Evolutionary conservation across 2,329 filamentous ascomycete species (phyloP).

Genomic region (Sporothrix humicola): DNA sequence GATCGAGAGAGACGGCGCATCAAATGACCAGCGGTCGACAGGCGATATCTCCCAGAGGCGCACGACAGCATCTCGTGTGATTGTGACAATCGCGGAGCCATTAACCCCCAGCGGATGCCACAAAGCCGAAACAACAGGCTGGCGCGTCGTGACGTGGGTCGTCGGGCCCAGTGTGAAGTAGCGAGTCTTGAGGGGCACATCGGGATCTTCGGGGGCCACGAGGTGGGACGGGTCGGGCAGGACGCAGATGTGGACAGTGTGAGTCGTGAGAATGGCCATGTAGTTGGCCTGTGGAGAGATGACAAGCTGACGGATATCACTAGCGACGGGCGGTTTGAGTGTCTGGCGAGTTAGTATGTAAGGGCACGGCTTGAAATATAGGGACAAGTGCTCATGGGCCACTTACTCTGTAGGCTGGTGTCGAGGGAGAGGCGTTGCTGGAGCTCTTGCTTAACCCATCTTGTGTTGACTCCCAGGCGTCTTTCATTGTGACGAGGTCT

Average conservation of each 20-base stretch:
- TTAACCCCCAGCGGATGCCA: constrained; percentile 93
- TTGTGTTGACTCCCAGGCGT: constrained; percentile 54
- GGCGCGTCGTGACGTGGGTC: constrained; percentile 85
- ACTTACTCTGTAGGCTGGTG: constrained; percentile 55
- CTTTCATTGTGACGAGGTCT: constrained; percentile 80
- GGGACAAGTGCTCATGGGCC: too few relatives aligned
- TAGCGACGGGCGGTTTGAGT: constrained; percentile 77
- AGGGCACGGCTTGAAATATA: background rate
- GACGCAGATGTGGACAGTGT: constrained; percentile 87
- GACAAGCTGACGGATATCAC: constrained; percentile 82
- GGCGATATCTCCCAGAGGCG: constrained; percentile 88
- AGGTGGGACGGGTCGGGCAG: constrained; percentile 82
- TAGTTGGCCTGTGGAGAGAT: constrained; percentile 83
- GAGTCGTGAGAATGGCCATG: constrained; percentile 82
- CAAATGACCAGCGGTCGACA: constrained; percentile 86
- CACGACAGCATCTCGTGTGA: constrained; percentile 86
- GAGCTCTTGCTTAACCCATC: constrained; percentile 38
- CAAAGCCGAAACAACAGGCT: constrained; percentile 77
- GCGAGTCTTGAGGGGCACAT: constrained; percentile 74
- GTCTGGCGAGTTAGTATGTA: constrained; percentile 54
- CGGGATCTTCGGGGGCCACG: constrained; percentile 66
- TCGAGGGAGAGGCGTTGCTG: constrained; percentile 36
- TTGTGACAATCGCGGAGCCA: constrained; percentile 81
- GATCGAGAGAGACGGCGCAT: constrained; percentile 79
- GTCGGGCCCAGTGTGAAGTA: constrained; percentile 92